phyloP scores from a whole-genome alignment of 2,329 filamentous ascomycete species.

The Aspergillus novoparasiticus region DNA sequence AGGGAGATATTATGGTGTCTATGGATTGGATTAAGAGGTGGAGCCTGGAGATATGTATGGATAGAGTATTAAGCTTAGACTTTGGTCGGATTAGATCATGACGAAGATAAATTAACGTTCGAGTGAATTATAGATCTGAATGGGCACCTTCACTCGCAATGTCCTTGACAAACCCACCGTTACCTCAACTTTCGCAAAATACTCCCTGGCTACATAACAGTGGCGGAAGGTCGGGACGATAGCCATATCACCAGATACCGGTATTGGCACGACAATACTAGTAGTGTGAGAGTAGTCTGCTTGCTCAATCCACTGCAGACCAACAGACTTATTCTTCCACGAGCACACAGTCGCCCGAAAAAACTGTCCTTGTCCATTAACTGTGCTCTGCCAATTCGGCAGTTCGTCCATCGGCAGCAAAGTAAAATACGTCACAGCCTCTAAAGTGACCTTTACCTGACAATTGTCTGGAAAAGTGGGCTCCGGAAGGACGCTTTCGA shows the following conservation, averaged over 20 bases:
- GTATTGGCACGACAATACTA: not conserved
- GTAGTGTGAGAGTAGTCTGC: not conserved
- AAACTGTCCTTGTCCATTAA: not conserved
- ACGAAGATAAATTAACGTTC: not conserved
- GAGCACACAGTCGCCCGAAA: not conserved
- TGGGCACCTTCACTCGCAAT: not conserved
- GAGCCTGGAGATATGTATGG: not conserved
- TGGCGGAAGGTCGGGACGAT: not conserved
- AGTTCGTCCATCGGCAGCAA: not conserved
- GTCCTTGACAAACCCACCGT: not conserved
- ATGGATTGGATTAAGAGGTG: not conserved
- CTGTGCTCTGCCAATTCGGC: not conserved
- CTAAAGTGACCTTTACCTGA: not conserved
- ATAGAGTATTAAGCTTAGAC: not conserved
- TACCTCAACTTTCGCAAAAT: not conserved
- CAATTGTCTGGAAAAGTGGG: not conserved
- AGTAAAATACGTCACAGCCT: conserved; percentile 1
- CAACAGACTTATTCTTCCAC: not conserved
- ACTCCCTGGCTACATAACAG: not conserved
- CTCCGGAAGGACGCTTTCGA: not conserved
- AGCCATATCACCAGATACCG: not conserved
- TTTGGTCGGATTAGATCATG: not conserved
- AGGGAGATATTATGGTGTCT: not conserved
- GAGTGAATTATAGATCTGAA: not conserved
- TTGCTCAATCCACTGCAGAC: not conserved